These are phyloP conservation scores for Pholiota microspora DNA, from an alignment of 768 basidiomycete species.

Conservation along the genomic window DNA sequence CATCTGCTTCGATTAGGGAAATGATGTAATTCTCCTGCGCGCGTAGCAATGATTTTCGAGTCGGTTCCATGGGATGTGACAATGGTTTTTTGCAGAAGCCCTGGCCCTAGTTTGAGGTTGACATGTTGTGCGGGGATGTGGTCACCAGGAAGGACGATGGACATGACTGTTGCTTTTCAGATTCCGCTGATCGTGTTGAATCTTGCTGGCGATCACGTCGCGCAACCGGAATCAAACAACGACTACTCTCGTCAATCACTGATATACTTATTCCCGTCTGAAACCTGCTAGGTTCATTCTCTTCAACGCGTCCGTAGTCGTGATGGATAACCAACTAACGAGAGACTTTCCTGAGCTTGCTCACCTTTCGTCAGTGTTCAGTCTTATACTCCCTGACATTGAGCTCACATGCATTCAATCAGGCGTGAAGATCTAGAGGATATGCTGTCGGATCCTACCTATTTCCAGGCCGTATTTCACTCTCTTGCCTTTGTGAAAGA, in stretches of 20 bases:
- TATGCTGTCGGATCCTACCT: conserved; percentile 72
- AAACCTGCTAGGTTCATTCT: not conserved
- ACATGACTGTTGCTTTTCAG: conserved; percentile 28
- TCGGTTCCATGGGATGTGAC: conserved; percentile 26
- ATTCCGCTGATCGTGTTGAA: conserved; percentile 13
- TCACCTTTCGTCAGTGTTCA: conserved; percentile 58
- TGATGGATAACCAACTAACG: conserved; percentile 45
- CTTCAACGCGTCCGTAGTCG: conserved; percentile 2
- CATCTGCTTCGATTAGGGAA: conserved; percentile 72
- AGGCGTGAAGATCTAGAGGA: conserved; percentile 93
- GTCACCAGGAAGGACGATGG: conserved; percentile 81
- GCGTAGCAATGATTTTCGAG: conserved; percentile 52
- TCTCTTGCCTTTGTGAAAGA: conserved; percentile 71
- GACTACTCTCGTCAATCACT: too few relatives aligned
- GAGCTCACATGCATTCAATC: not conserved
- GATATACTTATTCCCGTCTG: too few relatives aligned
- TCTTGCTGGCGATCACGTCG: not conserved
- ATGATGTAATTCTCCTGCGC: conserved; percentile 68
- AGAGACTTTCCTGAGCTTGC: conserved; percentile 73
- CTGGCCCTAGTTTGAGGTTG: conserved; percentile 86
- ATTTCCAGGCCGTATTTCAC: conserved; percentile 88
- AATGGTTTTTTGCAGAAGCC: conserved; percentile 53
- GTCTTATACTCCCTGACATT: not conserved
- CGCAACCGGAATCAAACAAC: not conserved
- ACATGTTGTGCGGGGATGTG: conserved; percentile 68